phyloP scores from a whole-genome alignment of 164 flowering plant species.

The Magnolia sinica region DNA sequence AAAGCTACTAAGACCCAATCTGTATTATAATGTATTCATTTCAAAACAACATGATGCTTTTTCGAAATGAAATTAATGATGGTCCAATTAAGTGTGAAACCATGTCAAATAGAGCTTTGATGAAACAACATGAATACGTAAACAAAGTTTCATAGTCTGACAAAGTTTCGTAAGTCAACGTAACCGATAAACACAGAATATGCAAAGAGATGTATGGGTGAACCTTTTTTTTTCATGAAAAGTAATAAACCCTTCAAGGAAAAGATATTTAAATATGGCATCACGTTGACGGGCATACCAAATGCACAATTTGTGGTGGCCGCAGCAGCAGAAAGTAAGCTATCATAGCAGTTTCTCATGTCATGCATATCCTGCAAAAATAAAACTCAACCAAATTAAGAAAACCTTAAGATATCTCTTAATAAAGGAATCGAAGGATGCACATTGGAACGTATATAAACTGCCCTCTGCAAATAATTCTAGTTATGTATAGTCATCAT shows the following conservation, averaged over 20 bases:
- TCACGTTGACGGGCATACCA: conserved; percentile 18
- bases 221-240: background rate
- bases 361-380: conserved; percentile 79
- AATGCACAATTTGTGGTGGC: conserved; percentile 84
- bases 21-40: too few species aligned
- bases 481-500: background rate
- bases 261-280: background rate
- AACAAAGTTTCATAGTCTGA: too few species aligned
- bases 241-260: background rate
- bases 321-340: conserved; percentile 91
- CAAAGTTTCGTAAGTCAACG: too few species aligned
- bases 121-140: too few species aligned
- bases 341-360: conserved; percentile 87
- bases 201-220: background rate
- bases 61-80: background rate
- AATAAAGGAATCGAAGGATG: background rate
- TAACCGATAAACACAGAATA: background rate
- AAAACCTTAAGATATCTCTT: background rate
- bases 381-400: background rate
- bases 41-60: too few species aligned
- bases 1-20: too few species aligned
- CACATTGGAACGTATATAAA: too few species aligned
- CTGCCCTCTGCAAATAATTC: background rate
- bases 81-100: background rate
- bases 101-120: too few species aligned